Base-by-base conservation (phyloP, 768 basidiomycete genomes). In the Xanthoconium purpureum region DNA sequence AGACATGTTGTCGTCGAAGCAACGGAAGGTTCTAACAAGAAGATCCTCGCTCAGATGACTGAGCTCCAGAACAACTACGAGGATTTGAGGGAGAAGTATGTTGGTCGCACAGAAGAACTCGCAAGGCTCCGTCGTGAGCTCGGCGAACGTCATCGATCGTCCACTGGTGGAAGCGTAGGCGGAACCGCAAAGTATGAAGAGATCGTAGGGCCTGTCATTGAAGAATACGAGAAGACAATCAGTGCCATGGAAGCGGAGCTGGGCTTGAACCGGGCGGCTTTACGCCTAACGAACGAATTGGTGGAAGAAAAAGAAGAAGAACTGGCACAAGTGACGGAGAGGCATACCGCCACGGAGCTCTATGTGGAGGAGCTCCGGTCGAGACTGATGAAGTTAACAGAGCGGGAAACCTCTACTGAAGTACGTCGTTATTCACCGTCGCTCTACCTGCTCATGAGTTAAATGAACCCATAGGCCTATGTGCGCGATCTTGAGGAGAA, bases 171-270 rank as follows among this genome's bases (percentile, higher is more conserved):
- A 30, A 80, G 82, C 35, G 64, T 87, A 20, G 81, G 83, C 4
- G 89, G 84, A 17, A 89, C 85, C 4, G 85, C 79, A 57, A 88
- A 86, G 65, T 93, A 93, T 65, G 92, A 93, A 66, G 92, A 93
- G 73, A 94, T 90, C 59, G 95, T 98, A 20, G 95, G 94, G 15
- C 96, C 96, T 3, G 94, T 99, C 63, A 97, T 99, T 50, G 91
- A 97, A 73, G 94, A 98, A 74, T 99, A 99, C 73, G 96, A 99
- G 78, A 94, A 96, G 78, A 93, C 94, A 1, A 96, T 98, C 61
- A 82, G 85, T 40, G 88, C 93, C 3, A 89, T 99, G 81, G 97
- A 99, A 72, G 91, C 90, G 0, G 94, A 96, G 72, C 78, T 97
- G 51, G 90, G 82, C 61, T 77, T 95, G 53, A 94, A 94, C 63